Evolutionary conservation across 2,329 filamentous ascomycete species (phyloP).

Genomic region (Botrytis hyacinthi): DNA sequence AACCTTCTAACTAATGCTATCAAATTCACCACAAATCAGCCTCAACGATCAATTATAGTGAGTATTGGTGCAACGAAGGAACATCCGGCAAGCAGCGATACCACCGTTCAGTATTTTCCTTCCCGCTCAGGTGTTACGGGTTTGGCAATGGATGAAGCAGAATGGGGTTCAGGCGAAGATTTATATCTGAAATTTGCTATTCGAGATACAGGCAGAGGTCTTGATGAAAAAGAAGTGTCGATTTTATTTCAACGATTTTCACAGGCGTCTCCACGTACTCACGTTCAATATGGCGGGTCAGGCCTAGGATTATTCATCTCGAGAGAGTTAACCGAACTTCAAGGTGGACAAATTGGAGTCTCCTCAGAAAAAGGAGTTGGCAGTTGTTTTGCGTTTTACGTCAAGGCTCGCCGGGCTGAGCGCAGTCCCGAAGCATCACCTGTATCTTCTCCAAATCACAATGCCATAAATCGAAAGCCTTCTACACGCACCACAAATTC

Average conservation of each 20-base stretch:
- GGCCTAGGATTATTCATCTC: slow-evolving; percentile 80
- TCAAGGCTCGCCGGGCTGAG: slow-evolving; percentile 43
- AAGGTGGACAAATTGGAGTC: slow-evolving; percentile 78
- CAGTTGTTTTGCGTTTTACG: slow-evolving; percentile 74
- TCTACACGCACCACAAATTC: background rate
- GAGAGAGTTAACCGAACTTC: slow-evolving; percentile 72
- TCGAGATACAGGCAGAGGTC: slow-evolving; percentile 72
- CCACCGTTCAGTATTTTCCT: slow-evolving; percentile 39
- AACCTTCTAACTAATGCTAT: slow-evolving; percentile 80
- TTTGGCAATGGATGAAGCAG: slow-evolving; percentile 32
- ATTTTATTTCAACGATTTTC: slow-evolving; percentile 72
- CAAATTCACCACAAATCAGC: slow-evolving; percentile 73
- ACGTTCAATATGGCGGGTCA: slow-evolving; percentile 81
- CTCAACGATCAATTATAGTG: slow-evolving; percentile 51
- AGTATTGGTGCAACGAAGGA: slow-evolving; percentile 36
- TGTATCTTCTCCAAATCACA: slow-evolving; percentile 10
- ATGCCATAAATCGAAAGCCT: background rate
- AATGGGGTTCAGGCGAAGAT: slow-evolving; percentile 69
- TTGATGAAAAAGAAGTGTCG: slow-evolving; percentile 69
- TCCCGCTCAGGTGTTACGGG: slow-evolving; percentile 36
- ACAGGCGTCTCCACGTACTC: slow-evolving; percentile 74
- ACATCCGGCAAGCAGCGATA: slow-evolving; percentile 49
- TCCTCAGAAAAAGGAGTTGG: slow-evolving; percentile 65
- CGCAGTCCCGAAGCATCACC: slow-evolving; percentile 9
- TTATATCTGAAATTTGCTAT: slow-evolving; percentile 73